These are phyloP conservation scores for Hypoxylon trugodes DNA, from an alignment of 495 filamentous ascomycete species.

Conservation along the genomic window DNA sequence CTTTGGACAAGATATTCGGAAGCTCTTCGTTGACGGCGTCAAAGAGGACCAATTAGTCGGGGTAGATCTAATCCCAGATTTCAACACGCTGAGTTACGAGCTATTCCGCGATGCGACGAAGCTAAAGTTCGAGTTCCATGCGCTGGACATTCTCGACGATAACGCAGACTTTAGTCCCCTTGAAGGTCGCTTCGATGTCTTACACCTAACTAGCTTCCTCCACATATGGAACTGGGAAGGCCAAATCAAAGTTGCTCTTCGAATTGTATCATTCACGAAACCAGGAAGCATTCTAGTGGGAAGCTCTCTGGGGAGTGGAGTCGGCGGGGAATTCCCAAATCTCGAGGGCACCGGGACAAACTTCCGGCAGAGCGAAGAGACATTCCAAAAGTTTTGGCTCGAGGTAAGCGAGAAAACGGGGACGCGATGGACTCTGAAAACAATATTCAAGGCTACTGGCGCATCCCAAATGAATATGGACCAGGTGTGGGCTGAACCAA, in stretches of 20 bases:
- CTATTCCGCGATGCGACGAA: slow-evolving; percentile 2
- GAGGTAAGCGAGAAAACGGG: slow-evolving; percentile 9
- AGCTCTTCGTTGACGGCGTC: slow-evolving; percentile 3
- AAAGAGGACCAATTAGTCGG: slow-evolving; percentile 1
- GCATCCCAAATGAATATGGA: slow-evolving; percentile 3
- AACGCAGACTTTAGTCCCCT: slow-evolving; percentile 4
- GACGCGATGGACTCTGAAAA: background rate
- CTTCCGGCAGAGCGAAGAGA: slow-evolving; percentile 5
- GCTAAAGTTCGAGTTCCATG: slow-evolving; percentile 1
- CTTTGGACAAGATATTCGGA: slow-evolving; percentile 7
- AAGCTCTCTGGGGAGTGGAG: slow-evolving; percentile 2
- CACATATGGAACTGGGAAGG: slow-evolving; percentile 13
- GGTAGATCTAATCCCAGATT: background rate
- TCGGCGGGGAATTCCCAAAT: slow-evolving; percentile 3
- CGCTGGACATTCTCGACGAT: slow-evolving; percentile 1
- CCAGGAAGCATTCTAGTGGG: background rate
- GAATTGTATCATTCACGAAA: slow-evolving; percentile 6
- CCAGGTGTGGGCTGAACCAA: slow-evolving; percentile 8
- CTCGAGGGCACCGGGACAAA: slow-evolving; percentile 3
- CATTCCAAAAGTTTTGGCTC: slow-evolving; percentile 1
- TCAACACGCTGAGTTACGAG: slow-evolving; percentile 4
- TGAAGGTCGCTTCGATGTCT: background rate
- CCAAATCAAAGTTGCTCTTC: background rate
- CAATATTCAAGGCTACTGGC: slow-evolving; percentile 3
- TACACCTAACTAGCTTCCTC: slow-evolving; percentile 2